A percentile compares a stretch with the other conserved stretches of the same genome.
These are phyloP conservation scores for Entomortierella beljakovae DNA, from an alignment of 192 early-diverging fungal species.

Conservation along the genomic window DNA sequence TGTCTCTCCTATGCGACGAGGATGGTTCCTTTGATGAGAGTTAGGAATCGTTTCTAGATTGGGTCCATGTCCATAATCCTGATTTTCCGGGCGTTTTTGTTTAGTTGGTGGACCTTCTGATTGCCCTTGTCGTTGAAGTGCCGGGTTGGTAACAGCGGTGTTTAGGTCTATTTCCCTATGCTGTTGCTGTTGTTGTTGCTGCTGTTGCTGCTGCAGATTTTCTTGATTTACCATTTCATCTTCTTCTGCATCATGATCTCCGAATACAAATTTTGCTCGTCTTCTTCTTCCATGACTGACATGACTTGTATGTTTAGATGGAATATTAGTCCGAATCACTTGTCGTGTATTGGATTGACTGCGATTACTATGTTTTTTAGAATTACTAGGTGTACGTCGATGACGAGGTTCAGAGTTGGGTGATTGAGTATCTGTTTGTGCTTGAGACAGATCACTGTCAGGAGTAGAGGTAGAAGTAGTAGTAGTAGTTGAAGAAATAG, in stretches of 20 bases:
- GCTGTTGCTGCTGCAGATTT: constrained; percentile 2
- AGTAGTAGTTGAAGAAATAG: no score
- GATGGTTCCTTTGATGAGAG: not conserved
- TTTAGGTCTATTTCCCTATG: no score
- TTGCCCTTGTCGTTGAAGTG: not conserved
- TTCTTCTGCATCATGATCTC: constrained; percentile 7
- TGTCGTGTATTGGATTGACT: not conserved
- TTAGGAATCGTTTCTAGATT: constrained; percentile 24
- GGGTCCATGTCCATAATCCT: constrained; percentile 5
- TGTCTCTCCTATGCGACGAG: not conserved
- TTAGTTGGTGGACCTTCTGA: not conserved
- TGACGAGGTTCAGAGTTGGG: no score
- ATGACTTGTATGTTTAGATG: not conserved
- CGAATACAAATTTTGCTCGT: constrained; percentile 34
- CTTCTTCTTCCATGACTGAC: not conserved
- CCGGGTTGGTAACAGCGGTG: no score
- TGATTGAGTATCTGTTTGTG: no score
- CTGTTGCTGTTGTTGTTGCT: not conserved
- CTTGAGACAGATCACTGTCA: no score
- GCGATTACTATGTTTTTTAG: not conserved
- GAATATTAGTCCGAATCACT: not conserved
- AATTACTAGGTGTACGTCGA: not conserved
- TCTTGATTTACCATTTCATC: constrained; percentile 3
- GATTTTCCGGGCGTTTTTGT: constrained; percentile 5
- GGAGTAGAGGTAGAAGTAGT: no score